These are phyloP conservation scores for Lachancea thermotolerans DNA, from an alignment of 805 yeast species.

Conservation along the genomic window DNA sequence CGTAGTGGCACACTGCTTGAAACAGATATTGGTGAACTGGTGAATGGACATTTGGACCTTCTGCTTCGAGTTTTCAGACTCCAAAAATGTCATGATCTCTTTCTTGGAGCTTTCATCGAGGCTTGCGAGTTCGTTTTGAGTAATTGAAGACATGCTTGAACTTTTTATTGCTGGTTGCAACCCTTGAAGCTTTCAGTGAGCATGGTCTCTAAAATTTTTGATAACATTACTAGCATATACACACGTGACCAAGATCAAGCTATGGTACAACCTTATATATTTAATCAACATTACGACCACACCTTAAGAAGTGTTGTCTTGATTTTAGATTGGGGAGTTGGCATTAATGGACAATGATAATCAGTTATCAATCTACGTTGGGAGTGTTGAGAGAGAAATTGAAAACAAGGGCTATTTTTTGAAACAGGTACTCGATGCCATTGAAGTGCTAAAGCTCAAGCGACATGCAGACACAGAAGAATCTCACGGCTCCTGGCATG, in stretches of 20 bases:
- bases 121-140: constrained; percentile 36
- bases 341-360: not conserved
- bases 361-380: constrained; percentile 14
- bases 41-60: constrained; percentile 85
- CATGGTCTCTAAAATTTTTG: not conserved
- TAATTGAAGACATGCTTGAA: constrained; percentile 30
- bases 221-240: not conserved
- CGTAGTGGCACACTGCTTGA: constrained; percentile 67
- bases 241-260: too few relatives aligned
- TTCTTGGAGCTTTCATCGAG: constrained; percentile 65
- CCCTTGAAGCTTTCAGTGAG: not conserved
- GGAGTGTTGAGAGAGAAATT: constrained; percentile 20
- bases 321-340: too few relatives aligned
- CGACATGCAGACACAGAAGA: constrained; percentile 1
- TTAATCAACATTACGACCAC: not conserved
- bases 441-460: constrained; percentile 9
- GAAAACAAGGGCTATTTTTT: constrained; percentile 23
- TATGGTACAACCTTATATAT: too few relatives aligned
- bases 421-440: constrained; percentile 18
- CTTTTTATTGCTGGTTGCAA: not conserved
- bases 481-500: constrained; percentile 13
- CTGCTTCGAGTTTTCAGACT: constrained; percentile 77
- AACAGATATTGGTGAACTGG: constrained; percentile 83
- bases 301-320: not conserved
- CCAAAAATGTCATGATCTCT: constrained; percentile 70